A percentile compares a stretch with the other conserved stretches of the same genome.
phyloP scores from a whole-genome alignment of 352 stramenopile species.

The Halophytophthora batemanensis region DNA sequence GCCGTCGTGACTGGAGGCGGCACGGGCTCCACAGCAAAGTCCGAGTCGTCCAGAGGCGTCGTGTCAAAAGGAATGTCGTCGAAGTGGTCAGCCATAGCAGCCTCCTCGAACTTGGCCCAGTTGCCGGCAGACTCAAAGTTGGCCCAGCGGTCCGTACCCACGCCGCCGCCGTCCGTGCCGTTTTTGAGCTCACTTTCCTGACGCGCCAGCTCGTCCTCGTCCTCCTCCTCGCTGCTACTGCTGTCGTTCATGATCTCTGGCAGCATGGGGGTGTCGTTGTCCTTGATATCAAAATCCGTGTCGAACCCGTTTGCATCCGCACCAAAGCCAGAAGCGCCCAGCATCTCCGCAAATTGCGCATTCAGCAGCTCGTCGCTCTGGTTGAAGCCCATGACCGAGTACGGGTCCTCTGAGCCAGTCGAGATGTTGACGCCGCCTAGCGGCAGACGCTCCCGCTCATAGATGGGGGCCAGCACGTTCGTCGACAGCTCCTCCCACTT shows the following conservation, averaged over 20 bases:
- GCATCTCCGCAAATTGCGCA: constrained; percentile 82
- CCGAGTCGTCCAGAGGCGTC: constrained; percentile 47
- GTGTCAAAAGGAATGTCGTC: constrained; percentile 56
- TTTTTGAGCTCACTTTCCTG: constrained; percentile 21
- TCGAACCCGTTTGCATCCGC: constrained; percentile 56
- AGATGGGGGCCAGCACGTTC: constrained; percentile 67
- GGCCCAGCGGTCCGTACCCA: constrained; percentile 44
- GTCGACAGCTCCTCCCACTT: constrained; percentile 78
- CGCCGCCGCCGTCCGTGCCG: constrained; percentile 6
- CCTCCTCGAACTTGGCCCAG: constrained; percentile 70
- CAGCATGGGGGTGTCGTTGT: constrained; percentile 69
- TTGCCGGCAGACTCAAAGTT: constrained; percentile 60
- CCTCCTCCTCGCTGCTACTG: constrained; percentile 86
- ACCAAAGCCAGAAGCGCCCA: constrained; percentile 65
- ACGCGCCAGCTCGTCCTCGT: constrained; percentile 55
- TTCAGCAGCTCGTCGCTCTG: constrained; percentile 74
- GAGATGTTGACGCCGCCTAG: constrained; percentile 67
- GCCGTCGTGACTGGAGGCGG: constrained; percentile 22
- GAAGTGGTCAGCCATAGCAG: constrained; percentile 30
- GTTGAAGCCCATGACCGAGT: constrained; percentile 72
- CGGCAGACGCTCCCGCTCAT: constrained; percentile 74
- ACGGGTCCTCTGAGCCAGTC: constrained; percentile 57
- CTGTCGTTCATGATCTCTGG: constrained; percentile 87
- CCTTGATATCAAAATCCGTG: constrained; percentile 71
- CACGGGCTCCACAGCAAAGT: constrained; percentile 33